These are phyloP conservation scores for Glycine soja DNA, from an alignment of 306 rosid genomes.

Conservation along the genomic window DNA sequence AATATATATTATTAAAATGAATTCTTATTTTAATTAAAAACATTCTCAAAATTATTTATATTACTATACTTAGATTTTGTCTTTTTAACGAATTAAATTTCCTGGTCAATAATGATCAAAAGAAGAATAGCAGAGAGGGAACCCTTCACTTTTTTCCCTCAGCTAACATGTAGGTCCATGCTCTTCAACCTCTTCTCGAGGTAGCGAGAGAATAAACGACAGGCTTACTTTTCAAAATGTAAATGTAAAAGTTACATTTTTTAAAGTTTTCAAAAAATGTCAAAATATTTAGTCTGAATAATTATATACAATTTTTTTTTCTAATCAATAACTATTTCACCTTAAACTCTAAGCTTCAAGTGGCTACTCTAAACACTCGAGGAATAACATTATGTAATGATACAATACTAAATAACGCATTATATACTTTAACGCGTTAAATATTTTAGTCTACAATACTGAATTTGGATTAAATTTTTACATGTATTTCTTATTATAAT, in stretches of 20 bases:
- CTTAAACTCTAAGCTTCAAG: background rate
- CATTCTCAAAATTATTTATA: background rate
- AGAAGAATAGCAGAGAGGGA: background rate
- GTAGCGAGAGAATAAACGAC: background rate
- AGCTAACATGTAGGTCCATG: constrained; percentile 10
- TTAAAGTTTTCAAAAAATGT: background rate
- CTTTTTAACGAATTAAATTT: background rate
- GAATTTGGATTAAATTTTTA: background rate
- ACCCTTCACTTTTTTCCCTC: background rate
- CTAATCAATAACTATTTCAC: background rate
- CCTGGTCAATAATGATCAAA: background rate
- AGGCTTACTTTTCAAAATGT: background rate
- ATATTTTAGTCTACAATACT: background rate
- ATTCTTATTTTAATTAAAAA: background rate
- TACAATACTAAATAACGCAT: background rate
- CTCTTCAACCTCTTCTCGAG: too few species aligned
- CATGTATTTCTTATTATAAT: background rate
- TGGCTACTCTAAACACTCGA: background rate
- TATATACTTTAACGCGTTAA: background rate
- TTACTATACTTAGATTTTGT: background rate
- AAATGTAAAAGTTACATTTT: constrained; percentile 21
- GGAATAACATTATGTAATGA: background rate
- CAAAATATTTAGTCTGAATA: background rate
- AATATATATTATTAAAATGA: background rate
- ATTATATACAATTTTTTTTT: background rate